A percentile compares a stretch with the other conserved stretches of the same genome.
Evolutionary conservation across 2,329 filamentous ascomycete species (phyloP).

Genomic region (Stenocarpella maydis): DNA sequence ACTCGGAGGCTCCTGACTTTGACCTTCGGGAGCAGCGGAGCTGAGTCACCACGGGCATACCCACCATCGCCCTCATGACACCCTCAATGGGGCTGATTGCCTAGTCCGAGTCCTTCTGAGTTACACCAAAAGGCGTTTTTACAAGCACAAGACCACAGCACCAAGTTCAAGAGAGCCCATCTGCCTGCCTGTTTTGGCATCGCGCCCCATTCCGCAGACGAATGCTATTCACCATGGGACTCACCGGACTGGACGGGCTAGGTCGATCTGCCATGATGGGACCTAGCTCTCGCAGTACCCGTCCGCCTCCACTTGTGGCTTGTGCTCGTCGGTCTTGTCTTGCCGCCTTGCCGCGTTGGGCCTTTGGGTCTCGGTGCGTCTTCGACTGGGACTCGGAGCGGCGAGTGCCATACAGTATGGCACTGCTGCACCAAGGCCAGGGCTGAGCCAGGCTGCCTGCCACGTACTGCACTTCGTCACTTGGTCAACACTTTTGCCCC

Average conservation of each 20-base stretch:
- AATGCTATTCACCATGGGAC: not conserved
- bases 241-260: not conserved
- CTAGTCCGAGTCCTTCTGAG: not conserved
- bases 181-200: not conserved
- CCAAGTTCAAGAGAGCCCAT: not conserved
- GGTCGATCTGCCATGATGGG: not conserved
- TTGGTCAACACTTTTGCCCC: constrained; percentile 6
- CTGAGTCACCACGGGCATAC: constrained; percentile 9
- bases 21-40: not conserved
- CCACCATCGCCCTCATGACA: not conserved
- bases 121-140: not conserved
- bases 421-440: not conserved
- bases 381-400: not conserved
- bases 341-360: constrained; percentile 3
- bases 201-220: constrained; percentile 5
- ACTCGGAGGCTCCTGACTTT: constrained; percentile 6
- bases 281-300: not conserved
- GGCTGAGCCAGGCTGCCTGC: constrained; percentile 16
- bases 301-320: constrained; percentile 5
- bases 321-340: not conserved
- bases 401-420: not conserved
- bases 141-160: not conserved
- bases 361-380: not conserved
- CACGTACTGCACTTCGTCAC: not conserved
- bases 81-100: constrained; percentile 3